Evolutionary conservation across 345 rosid genomes (phyloP).

Genomic region (Rubroshorea leprosula): DNA sequence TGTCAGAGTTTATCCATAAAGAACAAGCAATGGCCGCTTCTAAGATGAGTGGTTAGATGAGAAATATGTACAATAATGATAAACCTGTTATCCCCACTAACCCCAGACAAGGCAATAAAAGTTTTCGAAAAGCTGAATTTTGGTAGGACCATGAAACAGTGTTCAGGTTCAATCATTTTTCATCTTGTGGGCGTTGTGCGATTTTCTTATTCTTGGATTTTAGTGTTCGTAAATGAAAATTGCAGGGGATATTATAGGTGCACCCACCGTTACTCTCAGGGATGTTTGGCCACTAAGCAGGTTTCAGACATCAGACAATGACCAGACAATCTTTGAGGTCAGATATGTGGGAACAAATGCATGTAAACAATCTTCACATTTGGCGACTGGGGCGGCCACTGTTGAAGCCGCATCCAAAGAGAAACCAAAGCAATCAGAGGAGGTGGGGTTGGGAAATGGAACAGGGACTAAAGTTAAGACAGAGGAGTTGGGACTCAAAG

Average conservation of each 20-base stretch:
- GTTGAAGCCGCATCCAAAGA: too few relatives aligned
- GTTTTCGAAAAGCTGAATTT: too few relatives aligned
- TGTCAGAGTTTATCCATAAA: too few relatives aligned
- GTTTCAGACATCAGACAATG: slow-evolving; percentile 51
- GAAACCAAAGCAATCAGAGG: slow-evolving; percentile 20
- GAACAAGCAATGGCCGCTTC: too few relatives aligned
- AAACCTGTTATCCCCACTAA: too few relatives aligned
- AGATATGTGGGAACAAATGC: slow-evolving; percentile 54
- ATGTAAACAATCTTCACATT: slow-evolving; percentile 26
- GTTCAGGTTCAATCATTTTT: slow-evolving; percentile 11
- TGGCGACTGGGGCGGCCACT: slow-evolving; percentile 11
- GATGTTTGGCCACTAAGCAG: slow-evolving; percentile 56
- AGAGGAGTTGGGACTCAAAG: slow-evolving; percentile 22
- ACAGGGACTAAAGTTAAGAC: slow-evolving; percentile 19
- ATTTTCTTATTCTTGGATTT: slow-evolving; percentile 4
- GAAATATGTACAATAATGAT: too few relatives aligned
- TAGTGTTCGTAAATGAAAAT: background rate
- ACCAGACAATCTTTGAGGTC: slow-evolving; percentile 37
- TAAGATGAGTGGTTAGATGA: too few relatives aligned
- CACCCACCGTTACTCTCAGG: too few relatives aligned
- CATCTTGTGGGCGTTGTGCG: too few relatives aligned
- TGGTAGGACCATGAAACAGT: too few relatives aligned
- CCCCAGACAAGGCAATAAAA: too few relatives aligned
- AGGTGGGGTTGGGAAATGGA: slow-evolving; percentile 7
- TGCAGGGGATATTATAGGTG: too few relatives aligned